Percentiles rank a stretch among this genome's conserved stretches.
These are phyloP conservation scores for Striga hermonthica DNA, from an alignment of 305 asterid species.

Conservation along the genomic window DNA sequence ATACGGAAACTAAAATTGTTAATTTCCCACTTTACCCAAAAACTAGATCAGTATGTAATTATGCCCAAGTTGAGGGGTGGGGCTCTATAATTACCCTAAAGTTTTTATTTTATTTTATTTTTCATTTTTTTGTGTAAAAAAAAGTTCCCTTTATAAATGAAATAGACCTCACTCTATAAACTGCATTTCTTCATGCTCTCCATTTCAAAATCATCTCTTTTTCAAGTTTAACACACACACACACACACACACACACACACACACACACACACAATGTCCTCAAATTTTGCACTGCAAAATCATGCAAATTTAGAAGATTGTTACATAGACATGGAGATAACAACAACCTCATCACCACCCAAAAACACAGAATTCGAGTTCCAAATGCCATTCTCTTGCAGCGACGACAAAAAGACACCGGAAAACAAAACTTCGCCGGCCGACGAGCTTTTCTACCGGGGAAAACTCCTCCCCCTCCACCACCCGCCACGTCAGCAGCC, in stretches of 20 bases:
- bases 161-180: not conserved
- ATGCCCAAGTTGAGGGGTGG: not conserved
- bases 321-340: constrained; percentile 62
- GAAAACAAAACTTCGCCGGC: constrained; percentile 48
- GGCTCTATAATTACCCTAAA: not conserved
- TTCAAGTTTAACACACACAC: not conserved
- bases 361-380: constrained; percentile 69
- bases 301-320: constrained; percentile 49
- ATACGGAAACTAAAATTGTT: no score
- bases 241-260: not conserved
- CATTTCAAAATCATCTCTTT: not conserved
- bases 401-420: constrained; percentile 4
- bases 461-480: constrained; percentile 80
- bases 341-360: constrained; percentile 42
- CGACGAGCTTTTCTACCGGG: constrained; percentile 81
- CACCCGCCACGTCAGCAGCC: not conserved
- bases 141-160: not conserved
- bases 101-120: no score
- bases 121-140: no score
- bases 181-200: not conserved
- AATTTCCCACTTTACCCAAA: no score
- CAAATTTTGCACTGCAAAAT: constrained; percentile 33
- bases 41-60: not conserved
- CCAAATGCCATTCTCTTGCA: constrained; percentile 43
- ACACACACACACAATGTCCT: not conserved